Base-by-base conservation (phyloP, 371 early-diverging fungal genomes). In the Mycotypha africana region DNA sequence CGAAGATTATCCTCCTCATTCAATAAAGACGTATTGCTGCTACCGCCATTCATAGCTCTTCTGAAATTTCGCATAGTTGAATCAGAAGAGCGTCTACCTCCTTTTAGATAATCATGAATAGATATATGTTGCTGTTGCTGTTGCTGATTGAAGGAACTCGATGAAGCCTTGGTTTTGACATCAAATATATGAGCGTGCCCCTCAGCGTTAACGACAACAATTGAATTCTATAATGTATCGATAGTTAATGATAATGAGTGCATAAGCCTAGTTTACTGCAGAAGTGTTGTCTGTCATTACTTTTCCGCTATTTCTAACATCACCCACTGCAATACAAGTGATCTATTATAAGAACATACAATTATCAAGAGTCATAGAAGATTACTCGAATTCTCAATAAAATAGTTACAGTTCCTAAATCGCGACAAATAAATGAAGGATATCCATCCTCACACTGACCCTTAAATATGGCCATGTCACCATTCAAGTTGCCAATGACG, bases 391-490 rank as follows among this genome's bases (percentile, higher is more conserved):
- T n/a, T n/a, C n/a, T n/a, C n/a, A n/a, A 14, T 10, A 7, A 16
- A 7, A 2, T 4, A 24, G 64, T 46, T 68, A 82, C 83, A 41
- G 84, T 84, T 38, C 84, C 84, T 26, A 81, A 61, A 23, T 74
- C 76, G 32, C 67, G 74, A 51, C 82, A 81, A 11, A 78, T 66
- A 44, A 67, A 61, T 31, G 75, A 70, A 34, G 84, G 82, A 26
- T 62, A 31, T 0, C 80, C 79, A 17, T 64, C 57, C 5, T 61
- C 53, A 41, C 79, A 70, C 26, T 74, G 72, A 11, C 87, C 88
- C 48, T 88, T 89, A 39, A 88, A 90, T 11, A 90, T 80, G n/a
- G 85, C 84, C 23, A 90, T 65, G 46, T 82, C 81, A 25, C 91
- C 91, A 43, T 79, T 78, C 31, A 89, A 58, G 51, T 85, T 88